Percentiles rank a stretch among this genome's conserved stretches.
These are phyloP conservation scores for Seminavis robusta DNA, from an alignment of 108 stramenopile genomes.

Conservation along the genomic window DNA sequence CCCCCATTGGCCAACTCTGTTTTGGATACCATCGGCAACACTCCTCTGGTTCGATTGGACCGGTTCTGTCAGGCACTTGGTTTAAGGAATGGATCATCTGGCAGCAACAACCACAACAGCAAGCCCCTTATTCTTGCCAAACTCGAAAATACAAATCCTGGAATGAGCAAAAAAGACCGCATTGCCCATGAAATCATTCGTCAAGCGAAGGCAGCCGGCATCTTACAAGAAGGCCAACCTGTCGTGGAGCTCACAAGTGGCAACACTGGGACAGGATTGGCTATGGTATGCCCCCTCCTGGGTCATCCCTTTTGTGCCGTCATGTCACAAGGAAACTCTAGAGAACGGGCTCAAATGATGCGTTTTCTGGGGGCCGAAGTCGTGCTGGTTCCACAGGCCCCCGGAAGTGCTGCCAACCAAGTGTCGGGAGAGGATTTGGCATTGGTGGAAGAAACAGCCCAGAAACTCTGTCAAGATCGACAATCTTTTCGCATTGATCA, in stretches of 20 bases:
- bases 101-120: no score
- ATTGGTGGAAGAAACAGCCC: slow-evolving; percentile 17
- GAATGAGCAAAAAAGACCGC: slow-evolving; percentile 11
- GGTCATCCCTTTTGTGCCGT: no score
- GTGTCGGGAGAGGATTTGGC: slow-evolving; percentile 30
- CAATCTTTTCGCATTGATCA: slow-evolving; percentile 31
- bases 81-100: no score
- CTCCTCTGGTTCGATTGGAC: slow-evolving; percentile 86
- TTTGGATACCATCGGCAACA: slow-evolving; percentile 59
- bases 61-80: no score
- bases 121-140: slow-evolving; percentile 11
- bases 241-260: slow-evolving; percentile 33
- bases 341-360: slow-evolving; percentile 13
- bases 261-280: slow-evolving; percentile 29
- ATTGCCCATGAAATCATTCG: slow-evolving; percentile 8
- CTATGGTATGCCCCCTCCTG: slow-evolving; percentile 14
- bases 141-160: slow-evolving; percentile 13
- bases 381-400: slow-evolving; percentile 10
- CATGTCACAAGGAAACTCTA: slow-evolving; percentile 10
- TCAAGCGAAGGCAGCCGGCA: background rate
- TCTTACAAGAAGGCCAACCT: slow-evolving; percentile 1
- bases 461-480: slow-evolving; percentile 7
- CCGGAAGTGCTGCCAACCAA: no score
- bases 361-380: slow-evolving; percentile 4
- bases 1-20: no score